These are phyloP conservation scores for Hanseniaspora sp. DNA, from an alignment of 1,139 yeast genomes.

Conservation along the genomic window DNA sequence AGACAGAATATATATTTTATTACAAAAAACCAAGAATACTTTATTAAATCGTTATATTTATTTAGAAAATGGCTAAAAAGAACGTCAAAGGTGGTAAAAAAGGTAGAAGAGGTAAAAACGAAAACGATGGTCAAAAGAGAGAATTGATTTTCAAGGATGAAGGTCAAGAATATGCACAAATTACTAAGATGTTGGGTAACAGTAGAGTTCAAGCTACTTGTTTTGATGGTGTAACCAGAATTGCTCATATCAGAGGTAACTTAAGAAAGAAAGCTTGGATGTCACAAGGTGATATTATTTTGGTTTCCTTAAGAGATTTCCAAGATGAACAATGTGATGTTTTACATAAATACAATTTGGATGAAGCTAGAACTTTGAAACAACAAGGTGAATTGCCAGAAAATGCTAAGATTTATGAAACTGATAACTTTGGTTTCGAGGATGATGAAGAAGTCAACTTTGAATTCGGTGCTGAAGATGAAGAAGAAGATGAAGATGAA, in stretches of 20 bases:
- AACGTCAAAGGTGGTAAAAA: conserved; percentile 43
- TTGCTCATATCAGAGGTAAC: conserved; percentile 98
- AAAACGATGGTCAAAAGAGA: conserved; percentile 81
- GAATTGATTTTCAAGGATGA: conserved; percentile 87
- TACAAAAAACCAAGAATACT: too few species aligned
- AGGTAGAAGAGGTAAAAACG: conserved; percentile 99
- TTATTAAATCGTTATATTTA: not conserved
- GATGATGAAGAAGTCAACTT: conserved; percentile 97
- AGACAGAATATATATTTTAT: too few species aligned
- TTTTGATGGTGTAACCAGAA: conserved; percentile 85
- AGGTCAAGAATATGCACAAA: conserved; percentile 97
- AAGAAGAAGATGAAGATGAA: conserved; percentile 56
- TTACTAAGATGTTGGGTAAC: conserved; percentile 95
- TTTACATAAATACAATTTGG: conserved; percentile 90
- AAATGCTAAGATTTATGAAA: conserved; percentile 92
- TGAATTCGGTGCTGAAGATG: conserved; percentile 94
- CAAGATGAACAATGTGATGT: conserved; percentile 98
- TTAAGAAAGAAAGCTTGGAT: conserved; percentile 99
- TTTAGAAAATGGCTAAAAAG: conserved; percentile 29
- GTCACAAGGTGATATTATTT: conserved; percentile 95
- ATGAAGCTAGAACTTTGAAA: conserved; percentile 95
- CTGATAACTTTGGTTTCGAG: conserved; percentile 92
- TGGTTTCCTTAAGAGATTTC: conserved; percentile 94
- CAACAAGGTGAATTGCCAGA: conserved; percentile 95
- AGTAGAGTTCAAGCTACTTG: conserved; percentile 93